Base-by-base conservation (phyloP, 148 eudicot genomes). In the Cornus suecica region DNA sequence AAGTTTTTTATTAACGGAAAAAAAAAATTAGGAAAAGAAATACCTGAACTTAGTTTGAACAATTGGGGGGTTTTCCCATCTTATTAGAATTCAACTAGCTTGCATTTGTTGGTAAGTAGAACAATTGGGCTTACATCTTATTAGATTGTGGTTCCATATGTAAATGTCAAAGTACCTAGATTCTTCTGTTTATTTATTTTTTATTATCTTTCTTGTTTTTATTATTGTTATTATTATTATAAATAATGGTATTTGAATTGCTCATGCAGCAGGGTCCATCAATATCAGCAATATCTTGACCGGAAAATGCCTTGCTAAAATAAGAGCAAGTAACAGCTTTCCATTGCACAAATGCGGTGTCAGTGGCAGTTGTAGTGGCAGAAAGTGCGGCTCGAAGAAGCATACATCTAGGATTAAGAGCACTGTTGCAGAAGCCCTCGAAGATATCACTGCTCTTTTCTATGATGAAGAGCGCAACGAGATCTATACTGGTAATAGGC, bases 391-490 rank as follows among this genome's bases (percentile, higher is more conserved):
- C 74, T 80, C 92, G n/a, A 91, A 81, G 78, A 94, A 88, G 83
- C 86, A 86, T 29, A 72, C 86, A 66, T 82, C 89, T 0, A 82
- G 83, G 76, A 86, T 81, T 22, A 74, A 87, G 76, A 94, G 92
- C 83, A 84, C 90, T 0, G 94, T 88, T 48, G 83, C 86, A 10
- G 97, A 94, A 81, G 98, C 98, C 71, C 78, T 94, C 62, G 97
- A 94, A 78, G 97, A 94, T 70, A 94, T 92, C 45, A 94, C 97
- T 9, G 99, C 99, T 51, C 94, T 94, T 24, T 94, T 90, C 70
- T 94, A 92, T 20, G 96, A 94, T 45, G 99, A 94, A 88, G 99
- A 92, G 58, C 93, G 98, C 24, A 92, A 92, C 41, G 97, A 94
- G 82, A 94, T 94, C 63, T 94, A 94, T 70, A 94, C 97, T 15